Evolutionary conservation across 129 eudicot genomes (phyloP).

Genomic region (Scalesia atractyloides): DNA sequence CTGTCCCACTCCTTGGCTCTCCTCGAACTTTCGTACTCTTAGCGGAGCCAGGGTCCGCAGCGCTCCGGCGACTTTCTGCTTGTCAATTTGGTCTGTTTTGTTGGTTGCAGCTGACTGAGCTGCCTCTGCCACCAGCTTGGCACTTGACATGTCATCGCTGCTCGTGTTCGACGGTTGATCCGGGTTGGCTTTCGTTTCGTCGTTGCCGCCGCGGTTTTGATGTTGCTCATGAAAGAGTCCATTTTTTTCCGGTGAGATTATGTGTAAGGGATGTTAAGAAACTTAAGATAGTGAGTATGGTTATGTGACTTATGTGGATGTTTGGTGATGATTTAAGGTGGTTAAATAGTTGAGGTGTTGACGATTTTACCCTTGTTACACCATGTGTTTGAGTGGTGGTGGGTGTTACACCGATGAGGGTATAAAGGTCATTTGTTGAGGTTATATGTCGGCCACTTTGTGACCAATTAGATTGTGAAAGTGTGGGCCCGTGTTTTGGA

Average conservation of each 20-base stretch:
- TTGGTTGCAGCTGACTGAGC: slow-evolving; percentile 43
- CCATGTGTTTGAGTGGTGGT: slow-evolving; percentile 19
- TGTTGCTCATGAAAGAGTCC: slow-evolving; percentile 19
- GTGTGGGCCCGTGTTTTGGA: slow-evolving; percentile 10
- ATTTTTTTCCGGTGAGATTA: slow-evolving; percentile 17
- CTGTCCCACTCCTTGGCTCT: slow-evolving; percentile 50
- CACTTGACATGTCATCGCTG: slow-evolving; percentile 49
- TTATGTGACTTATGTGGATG: too few species aligned
- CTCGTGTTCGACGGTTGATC: slow-evolving; percentile 15
- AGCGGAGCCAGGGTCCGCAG: slow-evolving; percentile 59
- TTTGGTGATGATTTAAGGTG: background rate
- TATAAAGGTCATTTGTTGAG: slow-evolving; percentile 1
- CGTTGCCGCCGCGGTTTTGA: slow-evolving; percentile 21
- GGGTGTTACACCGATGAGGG: slow-evolving; percentile 27
- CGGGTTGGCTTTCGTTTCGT: slow-evolving; percentile 11
- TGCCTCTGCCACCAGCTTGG: slow-evolving; percentile 61
- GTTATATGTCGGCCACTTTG: background rate
- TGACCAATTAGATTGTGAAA: background rate
- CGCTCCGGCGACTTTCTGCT: slow-evolving; percentile 58
- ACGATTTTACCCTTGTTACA: slow-evolving; percentile 22
- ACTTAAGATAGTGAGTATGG: too few species aligned
- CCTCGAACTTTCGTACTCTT: slow-evolving; percentile 57
- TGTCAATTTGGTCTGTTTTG: slow-evolving; percentile 51
- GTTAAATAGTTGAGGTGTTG: slow-evolving; percentile 19
- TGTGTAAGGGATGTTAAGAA: background rate